Base-by-base conservation (phyloP, 208 protist species). In the Acanthamoeba quina region DNA sequence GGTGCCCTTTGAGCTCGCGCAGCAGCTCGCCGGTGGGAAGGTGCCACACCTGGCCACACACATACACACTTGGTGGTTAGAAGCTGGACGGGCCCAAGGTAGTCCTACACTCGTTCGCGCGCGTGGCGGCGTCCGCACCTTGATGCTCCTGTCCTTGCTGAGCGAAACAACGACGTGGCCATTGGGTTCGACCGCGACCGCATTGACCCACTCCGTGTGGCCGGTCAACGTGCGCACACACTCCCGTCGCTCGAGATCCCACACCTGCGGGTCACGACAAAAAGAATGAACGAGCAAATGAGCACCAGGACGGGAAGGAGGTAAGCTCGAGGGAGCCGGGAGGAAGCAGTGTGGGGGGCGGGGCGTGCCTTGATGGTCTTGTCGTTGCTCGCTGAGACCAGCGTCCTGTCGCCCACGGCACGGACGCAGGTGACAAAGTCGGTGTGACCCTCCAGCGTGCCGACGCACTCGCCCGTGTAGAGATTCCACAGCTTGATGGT, bases 401-500 rank as follows among this genome's bases (percentile, higher is more conserved):
- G 31, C 0, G 56, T 62, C n/a, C 90, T 52, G 19, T 93, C 90
- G 19, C 90, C 70, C 3, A 68, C 90, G 37, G 70, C 54, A 70
- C 56, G 62, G 7, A 93, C 56, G 68, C 90, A 93, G 10, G 90
- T 93, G 26, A 93, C 90, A 60, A 93, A 93, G 68, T 93, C 90
- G 0, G 62, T 76, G 70, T 93, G 90, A 29, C 90, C 90, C 41
- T 83, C 70, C n/a, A 93, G 56, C 52, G 90, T 93, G 31, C 72
- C 52, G 13, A 93, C 21, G n/a, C 90, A 93, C 31, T 93, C 90
- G 19, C 90, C 90, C 4, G 90, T 93, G 47, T 64, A 83, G 17
- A 83, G 62, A 31, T 93, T 93, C 90, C 90, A 93, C 44, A 93
- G 29, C 54, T 93, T 93, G 72, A 93, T 93, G 26, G 90, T 83